A percentile compares a stretch with the other conserved stretches of the same genome.
These are phyloP conservation scores for Fusarium dimerum DNA, from an alignment of 2,329 filamentous ascomycete species.

Conservation along the genomic window DNA sequence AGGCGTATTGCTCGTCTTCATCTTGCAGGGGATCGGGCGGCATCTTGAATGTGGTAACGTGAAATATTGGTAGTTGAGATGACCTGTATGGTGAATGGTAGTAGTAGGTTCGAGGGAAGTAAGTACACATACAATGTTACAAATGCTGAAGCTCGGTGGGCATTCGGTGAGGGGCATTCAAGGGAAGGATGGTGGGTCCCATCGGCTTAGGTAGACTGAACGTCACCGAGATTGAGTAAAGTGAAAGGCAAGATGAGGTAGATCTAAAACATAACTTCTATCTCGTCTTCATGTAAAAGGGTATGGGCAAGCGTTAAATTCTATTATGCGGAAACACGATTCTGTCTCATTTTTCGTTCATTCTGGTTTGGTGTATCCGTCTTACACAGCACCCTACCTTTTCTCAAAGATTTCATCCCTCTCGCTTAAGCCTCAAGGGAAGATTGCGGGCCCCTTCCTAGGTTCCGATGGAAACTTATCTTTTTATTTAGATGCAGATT, in stretches of 20 bases:
- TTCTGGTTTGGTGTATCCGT: too few species aligned
- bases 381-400: too few species aligned
- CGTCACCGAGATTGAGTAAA: background rate
- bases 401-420: too few species aligned
- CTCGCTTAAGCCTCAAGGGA: too few species aligned
- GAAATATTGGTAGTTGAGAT: background rate
- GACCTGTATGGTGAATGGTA: constrained; percentile 7
- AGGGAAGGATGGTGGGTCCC: background rate
- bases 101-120: too few species aligned
- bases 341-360: too few species aligned
- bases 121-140: too few species aligned
- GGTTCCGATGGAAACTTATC: too few species aligned
- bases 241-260: constrained; percentile 1
- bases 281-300: background rate
- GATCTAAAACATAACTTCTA: constrained; percentile 12
- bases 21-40: constrained; percentile 42
- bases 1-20: constrained; percentile 62
- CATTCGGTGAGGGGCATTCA: background rate
- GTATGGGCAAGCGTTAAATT: too few species aligned
- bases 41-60: constrained; percentile 37
- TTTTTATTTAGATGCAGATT: too few species aligned
- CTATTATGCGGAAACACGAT: too few species aligned
- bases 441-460: too few species aligned
- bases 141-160: background rate
- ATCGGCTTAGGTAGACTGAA: background rate